Conservation (phyloP, 2,329 filamentous ascomycete species). For the Monilinia polystroma region DNA sequence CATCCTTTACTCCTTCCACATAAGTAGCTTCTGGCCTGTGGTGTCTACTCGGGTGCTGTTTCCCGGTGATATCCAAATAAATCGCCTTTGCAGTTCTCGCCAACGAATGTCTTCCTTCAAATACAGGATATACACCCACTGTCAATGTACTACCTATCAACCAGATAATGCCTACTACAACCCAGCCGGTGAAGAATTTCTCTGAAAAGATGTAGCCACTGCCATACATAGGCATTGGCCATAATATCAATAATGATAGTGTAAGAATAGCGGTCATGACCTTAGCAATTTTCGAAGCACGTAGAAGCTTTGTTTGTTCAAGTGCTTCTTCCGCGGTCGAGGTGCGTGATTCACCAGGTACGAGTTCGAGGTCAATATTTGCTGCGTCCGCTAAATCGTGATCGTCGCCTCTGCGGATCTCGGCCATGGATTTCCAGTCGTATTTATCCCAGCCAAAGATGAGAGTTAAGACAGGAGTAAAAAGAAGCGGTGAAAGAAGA, state of each 20-base stretch:
- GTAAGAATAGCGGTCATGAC: constrained; percentile 61
- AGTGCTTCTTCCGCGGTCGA: constrained; percentile 44
- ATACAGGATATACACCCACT: constrained; percentile 79
- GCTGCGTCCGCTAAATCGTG: constrained; percentile 64
- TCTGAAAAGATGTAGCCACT: constrained; percentile 77
- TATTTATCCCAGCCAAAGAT: constrained; percentile 67
- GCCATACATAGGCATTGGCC: constrained; percentile 93
- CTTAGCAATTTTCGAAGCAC: constrained; percentile 52
- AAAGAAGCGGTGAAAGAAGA: constrained; percentile 71
- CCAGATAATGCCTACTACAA: constrained; percentile 75
- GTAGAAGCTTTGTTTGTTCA: constrained; percentile 50
- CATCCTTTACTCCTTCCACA: constrained; percentile 35
- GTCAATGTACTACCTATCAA: constrained; percentile 69
- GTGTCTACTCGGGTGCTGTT: constrained; percentile 36
- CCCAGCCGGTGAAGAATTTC: constrained; percentile 80
- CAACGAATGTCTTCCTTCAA: constrained; percentile 71
- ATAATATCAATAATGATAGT: constrained; percentile 71
- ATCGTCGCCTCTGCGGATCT: constrained; percentile 77
- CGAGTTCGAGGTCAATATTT: constrained; percentile 63
- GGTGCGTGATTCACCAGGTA: constrained; percentile 50
- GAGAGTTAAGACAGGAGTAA: constrained; percentile 74
- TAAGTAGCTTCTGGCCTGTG: constrained; percentile 35
- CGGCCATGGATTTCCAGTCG: constrained; percentile 81
- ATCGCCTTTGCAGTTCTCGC: constrained; percentile 60
- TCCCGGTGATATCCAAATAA: constrained; percentile 56